phyloP scores from a whole-genome alignment of 352 stramenopile genomes.

The Phytophthora idaei region DNA sequence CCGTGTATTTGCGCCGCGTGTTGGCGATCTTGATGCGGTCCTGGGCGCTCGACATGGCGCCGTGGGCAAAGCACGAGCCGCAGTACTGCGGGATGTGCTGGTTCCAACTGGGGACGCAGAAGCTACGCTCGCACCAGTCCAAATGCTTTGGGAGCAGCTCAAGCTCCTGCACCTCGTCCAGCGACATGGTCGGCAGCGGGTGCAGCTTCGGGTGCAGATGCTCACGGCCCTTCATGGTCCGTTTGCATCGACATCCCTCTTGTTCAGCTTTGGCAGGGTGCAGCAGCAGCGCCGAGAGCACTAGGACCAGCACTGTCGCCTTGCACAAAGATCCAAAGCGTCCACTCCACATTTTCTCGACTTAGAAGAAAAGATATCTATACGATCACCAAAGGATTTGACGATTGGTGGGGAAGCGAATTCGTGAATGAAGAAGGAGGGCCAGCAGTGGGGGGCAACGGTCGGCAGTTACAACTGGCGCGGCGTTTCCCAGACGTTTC shows the following conservation, averaged over 20 bases:
- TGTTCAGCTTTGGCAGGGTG: constrained; percentile 4
- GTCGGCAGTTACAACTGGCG: constrained; percentile 18
- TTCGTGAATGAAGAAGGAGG: constrained; percentile 27
- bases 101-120: constrained; percentile 85
- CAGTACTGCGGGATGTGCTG: constrained; percentile 89
- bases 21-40: constrained; percentile 88
- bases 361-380: constrained; percentile 12
- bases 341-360: constrained; percentile 18
- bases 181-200: constrained; percentile 46
- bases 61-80: constrained; percentile 84
- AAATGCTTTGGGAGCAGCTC: constrained; percentile 70
- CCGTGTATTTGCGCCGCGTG: constrained; percentile 58
- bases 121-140: constrained; percentile 90
- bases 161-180: constrained; percentile 44
- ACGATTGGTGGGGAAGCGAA: constrained; percentile 12
- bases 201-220: constrained; percentile 64
- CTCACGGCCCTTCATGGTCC: constrained; percentile 78
- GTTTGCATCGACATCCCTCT: constrained; percentile 56
- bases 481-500: constrained; percentile 28
- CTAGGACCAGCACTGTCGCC: constrained; percentile 15
- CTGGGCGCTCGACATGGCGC: constrained; percentile 73
- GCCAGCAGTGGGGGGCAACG: neutral
- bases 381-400: constrained; percentile 5
- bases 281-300: constrained; percentile 24
- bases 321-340: constrained; percentile 18